A percentile compares a stretch with the other conserved stretches of the same genome.
Evolutionary conservation across 2,329 filamentous ascomycete species (phyloP).

Genomic region (Fusarium ramigenum): DNA sequence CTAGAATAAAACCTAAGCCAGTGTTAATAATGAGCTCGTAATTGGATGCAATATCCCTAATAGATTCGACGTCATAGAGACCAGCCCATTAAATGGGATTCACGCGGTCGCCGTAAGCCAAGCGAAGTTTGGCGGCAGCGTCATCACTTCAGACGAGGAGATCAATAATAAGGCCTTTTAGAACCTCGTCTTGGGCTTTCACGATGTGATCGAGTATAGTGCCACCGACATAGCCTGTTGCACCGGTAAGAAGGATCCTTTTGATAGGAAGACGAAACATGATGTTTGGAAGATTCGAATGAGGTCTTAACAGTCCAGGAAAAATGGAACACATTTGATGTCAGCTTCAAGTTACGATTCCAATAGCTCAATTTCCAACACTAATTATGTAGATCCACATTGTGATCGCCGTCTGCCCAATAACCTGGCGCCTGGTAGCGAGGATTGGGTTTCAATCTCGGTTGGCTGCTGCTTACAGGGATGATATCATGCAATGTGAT

Average conservation of each 20-base stretch:
- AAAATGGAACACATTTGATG: background rate
- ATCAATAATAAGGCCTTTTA: background rate
- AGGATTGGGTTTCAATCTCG: background rate
- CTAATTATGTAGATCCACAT: background rate
- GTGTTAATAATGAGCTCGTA: background rate
- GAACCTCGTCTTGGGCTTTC: background rate
- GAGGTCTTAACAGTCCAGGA: background rate
- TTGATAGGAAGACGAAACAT: background rate
- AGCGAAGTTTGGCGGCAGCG: background rate
- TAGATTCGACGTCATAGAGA: background rate
- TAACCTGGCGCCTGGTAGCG: background rate
- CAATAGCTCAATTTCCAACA: background rate
- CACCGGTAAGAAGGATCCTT: background rate
- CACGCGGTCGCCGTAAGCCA: background rate
- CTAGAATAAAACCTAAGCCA: background rate
- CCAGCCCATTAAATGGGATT: background rate
- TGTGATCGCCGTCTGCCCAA: background rate
- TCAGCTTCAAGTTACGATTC: background rate
- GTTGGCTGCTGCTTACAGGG: background rate
- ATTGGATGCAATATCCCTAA: background rate
- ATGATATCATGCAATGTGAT: background rate
- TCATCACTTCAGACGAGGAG: background rate
- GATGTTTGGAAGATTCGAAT: background rate
- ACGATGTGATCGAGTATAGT: background rate
- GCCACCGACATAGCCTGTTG: background rate